phyloP scores from a whole-genome alignment of 2,329 filamentous ascomycete genomes.

The Daldinia eschscholtzii region DNA sequence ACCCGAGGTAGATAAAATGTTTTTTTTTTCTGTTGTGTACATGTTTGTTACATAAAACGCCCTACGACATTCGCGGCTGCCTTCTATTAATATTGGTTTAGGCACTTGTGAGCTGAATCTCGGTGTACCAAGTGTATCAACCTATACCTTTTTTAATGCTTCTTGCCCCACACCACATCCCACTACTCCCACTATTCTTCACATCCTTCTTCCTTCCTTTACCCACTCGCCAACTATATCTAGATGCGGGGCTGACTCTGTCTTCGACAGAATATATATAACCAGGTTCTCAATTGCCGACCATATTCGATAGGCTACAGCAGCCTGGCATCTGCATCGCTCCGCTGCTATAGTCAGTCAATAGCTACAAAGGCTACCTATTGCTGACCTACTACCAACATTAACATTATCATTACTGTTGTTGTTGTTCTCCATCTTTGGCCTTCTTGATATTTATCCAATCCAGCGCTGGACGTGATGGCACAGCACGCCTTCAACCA shows the following conservation, averaged over 20 bases:
- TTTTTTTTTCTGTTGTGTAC: not conserved
- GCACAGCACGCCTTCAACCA: constrained; percentile 69
- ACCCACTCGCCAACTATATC: constrained; percentile 20
- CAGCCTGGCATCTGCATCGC: constrained; percentile 20
- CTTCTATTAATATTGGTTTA: constrained; percentile 10
- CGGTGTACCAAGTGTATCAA: constrained; percentile 28
- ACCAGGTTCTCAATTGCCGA: constrained; percentile 34
- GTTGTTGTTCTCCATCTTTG: constrained; percentile 8
- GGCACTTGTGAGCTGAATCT: constrained; percentile 20
- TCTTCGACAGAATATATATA: constrained; percentile 43
- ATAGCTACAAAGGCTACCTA: not conserved
- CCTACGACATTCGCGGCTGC: not conserved
- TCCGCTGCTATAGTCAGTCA: constrained; percentile 27
- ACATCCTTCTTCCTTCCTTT: constrained; percentile 17
- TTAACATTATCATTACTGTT: constrained; percentile 2
- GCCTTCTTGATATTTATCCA: constrained; percentile 19
- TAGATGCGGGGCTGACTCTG: constrained; percentile 50
- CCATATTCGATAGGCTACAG: constrained; percentile 26
- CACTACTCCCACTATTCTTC: constrained; percentile 27
- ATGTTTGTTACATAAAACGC: constrained; percentile 6
- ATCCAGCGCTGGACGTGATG: constrained; percentile 56
- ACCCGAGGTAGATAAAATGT: constrained; percentile 35
- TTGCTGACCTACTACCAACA: not conserved
- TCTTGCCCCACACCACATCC: constrained; percentile 35
- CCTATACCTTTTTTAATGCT: constrained; percentile 13